Conservation (phyloP, 345 rosid genomes). For the Eucalyptus polybractea region DNA sequence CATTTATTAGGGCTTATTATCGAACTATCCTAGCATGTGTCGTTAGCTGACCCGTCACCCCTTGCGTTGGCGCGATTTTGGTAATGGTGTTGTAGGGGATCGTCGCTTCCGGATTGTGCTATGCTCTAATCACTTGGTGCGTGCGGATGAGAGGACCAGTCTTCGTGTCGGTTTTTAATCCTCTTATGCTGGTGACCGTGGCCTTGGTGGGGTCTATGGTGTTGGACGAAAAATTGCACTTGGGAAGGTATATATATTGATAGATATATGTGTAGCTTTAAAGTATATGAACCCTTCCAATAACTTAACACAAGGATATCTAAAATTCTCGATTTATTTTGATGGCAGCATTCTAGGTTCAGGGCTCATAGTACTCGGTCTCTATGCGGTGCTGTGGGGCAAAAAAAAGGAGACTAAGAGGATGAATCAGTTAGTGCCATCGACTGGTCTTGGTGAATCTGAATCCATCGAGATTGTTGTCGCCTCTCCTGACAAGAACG, state of each 20-base stretch:
- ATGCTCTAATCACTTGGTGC: slow-evolving; percentile 12
- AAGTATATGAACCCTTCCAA: neutral
- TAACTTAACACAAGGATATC: neutral
- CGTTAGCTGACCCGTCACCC: neutral
- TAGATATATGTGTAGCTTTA: neutral
- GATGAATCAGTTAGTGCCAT: neutral
- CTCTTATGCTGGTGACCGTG: slow-evolving; percentile 8
- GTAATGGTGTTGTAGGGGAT: neutral
- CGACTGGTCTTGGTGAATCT: neutral
- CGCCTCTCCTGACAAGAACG: neutral
- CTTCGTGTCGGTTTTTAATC: slow-evolving; percentile 15
- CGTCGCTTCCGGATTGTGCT: slow-evolving; percentile 5
- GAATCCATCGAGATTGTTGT: neutral
- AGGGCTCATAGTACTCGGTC: slow-evolving; percentile 3
- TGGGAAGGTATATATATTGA: slow-evolving; percentile 12
- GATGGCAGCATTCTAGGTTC: slow-evolving; percentile 3
- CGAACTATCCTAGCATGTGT: neutral
- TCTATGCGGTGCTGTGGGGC: slow-evolving; percentile 18
- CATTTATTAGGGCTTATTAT: neutral
- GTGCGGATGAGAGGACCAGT: slow-evolving; percentile 10
- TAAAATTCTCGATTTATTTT: neutral
- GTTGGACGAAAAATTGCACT: slow-evolving; percentile 12
- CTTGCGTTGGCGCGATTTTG: neutral
- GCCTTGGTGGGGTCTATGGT: slow-evolving; percentile 3
- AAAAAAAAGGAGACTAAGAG: slow-evolving; percentile 2